Base-by-base conservation (phyloP, 2,329 filamentous ascomycete species). In the Claviceps arundinis region DNA sequence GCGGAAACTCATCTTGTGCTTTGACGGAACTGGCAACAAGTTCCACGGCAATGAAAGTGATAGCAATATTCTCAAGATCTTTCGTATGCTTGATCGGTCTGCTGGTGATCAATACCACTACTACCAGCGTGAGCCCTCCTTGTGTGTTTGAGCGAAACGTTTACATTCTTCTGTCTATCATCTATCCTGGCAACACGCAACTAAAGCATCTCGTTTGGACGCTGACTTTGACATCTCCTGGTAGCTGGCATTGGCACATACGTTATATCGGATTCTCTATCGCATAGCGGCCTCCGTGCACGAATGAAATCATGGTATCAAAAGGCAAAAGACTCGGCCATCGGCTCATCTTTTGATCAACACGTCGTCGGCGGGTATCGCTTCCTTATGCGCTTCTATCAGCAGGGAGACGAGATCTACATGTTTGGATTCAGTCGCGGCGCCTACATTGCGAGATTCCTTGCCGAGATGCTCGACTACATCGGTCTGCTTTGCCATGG, bases 281-380 rank as follows among this genome's bases (percentile, higher is more conserved):
- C 76, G 1, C 77, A 80, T 57, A 84, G 77, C 0, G 74, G 78
- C 11, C 60, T 73, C 0, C 63, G 74, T 22, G 76, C 80, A 6
- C 75, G 80, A 14, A 59, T 86, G 52, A 76, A 75, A 55, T 83
- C 80, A 8, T 86, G 81, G 79, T 85, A 83, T 60, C 68, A 75
- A 44, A 87, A 87, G 59, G 81, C 84, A 54, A 88, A 88, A 58
- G 87, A 93, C 64, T 87, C 84, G 3, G 87, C 87, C 9, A 68
- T 94, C 55, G 88, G 88, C 1, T 85, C 84, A 0, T 88, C 84
- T 0, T 91, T 94, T 57, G 86, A 85, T 58, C 77, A 88, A 52
- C 87, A 93, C 67, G 87, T 93, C 11, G 86, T 93, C 59, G 87
- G 83, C 7, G 87, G 86, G 1, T 93, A 93, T 66, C 81, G 82